Evolutionary conservation across 306 rosid genomes (phyloP), one percentile per base, ranked within the genome.

Genomic region (Cucumis hystrix): DNA sequence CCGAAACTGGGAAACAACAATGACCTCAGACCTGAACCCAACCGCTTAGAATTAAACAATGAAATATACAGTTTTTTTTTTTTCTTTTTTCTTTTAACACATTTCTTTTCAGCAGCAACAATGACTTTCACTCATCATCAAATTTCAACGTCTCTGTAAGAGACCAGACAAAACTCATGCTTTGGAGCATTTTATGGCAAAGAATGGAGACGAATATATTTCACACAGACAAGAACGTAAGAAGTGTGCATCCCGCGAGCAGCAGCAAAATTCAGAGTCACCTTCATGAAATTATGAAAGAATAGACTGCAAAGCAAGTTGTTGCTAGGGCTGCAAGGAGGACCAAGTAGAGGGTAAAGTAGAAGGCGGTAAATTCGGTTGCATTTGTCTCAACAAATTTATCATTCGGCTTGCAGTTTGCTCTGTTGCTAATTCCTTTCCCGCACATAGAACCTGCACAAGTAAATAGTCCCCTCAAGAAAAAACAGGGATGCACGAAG

Each of bases 311-410:
- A 96, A 82, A 21, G 98, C 99, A 79, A 91, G 89, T 81, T 96
- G 99, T 65, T 92, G 97, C 82, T 96, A 98, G 8, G 99, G 99
- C 85, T 88, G 98, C 87, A 96, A 88, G 66, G 98, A 91, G 45
- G 98, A 91, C 91, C 93, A 96, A n/a, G 98, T 91, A n/a, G 99
- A 91, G 33, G 97, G 98, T 69, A 96, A 86, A 28, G 98, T 88
- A 40, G 92, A 64, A 0, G 99, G 95, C 2, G 98, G 99, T 61
- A 96, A 80, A 25, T 95, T 96, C 82, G 91, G 97, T 88, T 96
- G 99, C 77, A 96, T 96, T 86, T 92, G 99, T 83, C 85, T 85
- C 54, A 96, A 88, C 62, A 96, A 80, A 91, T 71, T 92, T 59
- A 91, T 69, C 98, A 96, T 96, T 33, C 98, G 84, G 82, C 96